Evolutionary conservation across 179 eudicot genomes (phyloP), one percentile per base, ranked within the genome.

Genomic region (Heliamphora pulchella): DNA sequence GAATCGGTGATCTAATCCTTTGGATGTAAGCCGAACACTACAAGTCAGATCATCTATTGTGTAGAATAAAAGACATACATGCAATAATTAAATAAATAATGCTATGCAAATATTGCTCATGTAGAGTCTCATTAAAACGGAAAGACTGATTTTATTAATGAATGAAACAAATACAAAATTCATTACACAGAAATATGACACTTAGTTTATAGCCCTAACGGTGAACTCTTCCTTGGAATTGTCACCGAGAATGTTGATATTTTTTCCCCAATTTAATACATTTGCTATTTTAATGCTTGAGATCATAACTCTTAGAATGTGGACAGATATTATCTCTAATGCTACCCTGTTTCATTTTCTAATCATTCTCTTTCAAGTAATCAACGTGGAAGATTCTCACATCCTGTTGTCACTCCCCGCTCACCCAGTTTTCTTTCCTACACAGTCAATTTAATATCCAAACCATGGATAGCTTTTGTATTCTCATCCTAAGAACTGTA

Each of bases 241-340:
- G n/a, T 61, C 44, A n/a, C 39, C 7, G 4, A 18, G 13, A 7
- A 18, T 31, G 47, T 61, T 76, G 10, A 1, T 46, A 51, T 5
- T 51, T 14, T 17, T 31, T 54, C 5, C 22, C 8, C 0, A 11
- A 4, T 74, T 54, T 15, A 74, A 22, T 54, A 10, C 62, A 31
- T 54, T 6, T 0, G 43, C 63, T 54, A 4, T 50, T 50, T 44
- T 51, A 72, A 50, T 72, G 58, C 9, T 20, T 59, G 43, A 18
- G 55, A 43, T 76, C 68, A 44, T 59, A 75, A 20, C n/a, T 76
- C 15, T 59, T 18, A 59, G 78, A 59, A 13, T 59, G 53, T 46
- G 31, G 65, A 15, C 51, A 44, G 41, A 41, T 20, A 44, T 69
- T 69, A 14, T 61, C 8, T 50, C 62, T 50, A 4, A 22, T 22